Evolutionary conservation across 768 basidiomycete genomes (phyloP).

Genomic region (Trichaptum fuscoviolaceum): DNA sequence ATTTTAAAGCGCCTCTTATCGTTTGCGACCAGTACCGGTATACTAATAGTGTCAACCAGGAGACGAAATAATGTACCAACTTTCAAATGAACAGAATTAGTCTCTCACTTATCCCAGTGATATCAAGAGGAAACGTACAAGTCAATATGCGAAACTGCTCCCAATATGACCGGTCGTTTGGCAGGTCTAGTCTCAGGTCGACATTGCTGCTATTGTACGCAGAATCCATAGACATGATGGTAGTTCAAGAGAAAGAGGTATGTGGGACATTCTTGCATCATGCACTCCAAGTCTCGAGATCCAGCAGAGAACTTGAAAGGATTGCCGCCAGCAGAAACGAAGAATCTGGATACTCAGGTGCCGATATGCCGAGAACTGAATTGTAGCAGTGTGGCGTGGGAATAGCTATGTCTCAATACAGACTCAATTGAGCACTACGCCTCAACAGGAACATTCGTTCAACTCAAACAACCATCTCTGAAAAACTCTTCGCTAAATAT

Average conservation of each 20-base stretch:
- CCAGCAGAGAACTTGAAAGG: not conserved
- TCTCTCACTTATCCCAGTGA: too few relatives aligned
- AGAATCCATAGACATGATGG: not conserved
- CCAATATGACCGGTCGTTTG: not conserved
- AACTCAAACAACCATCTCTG: too few relatives aligned
- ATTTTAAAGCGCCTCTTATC: conserved; percentile 7
- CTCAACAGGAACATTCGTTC: too few relatives aligned
- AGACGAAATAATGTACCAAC: conserved; percentile 6
- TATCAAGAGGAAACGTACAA: not conserved
- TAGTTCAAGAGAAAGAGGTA: not conserved
- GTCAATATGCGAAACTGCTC: not conserved
- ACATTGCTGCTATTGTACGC: not conserved
- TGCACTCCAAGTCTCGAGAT: too few relatives aligned
- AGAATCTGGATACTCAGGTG: too few relatives aligned
- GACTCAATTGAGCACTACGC: too few relatives aligned
- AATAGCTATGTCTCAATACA: too few relatives aligned
- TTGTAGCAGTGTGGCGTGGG: too few relatives aligned
- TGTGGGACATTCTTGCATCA: too few relatives aligned
- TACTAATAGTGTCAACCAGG: conserved; percentile 4
- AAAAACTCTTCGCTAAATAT: too few relatives aligned
- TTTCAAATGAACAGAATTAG: not conserved
- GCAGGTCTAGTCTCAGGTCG: not conserved
- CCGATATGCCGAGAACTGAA: too few relatives aligned
- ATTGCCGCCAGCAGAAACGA: not conserved
- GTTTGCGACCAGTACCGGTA: conserved; percentile 2